Conservation (phyloP, 202 grass and related monocot species). For the Carex arenaria region DNA sequence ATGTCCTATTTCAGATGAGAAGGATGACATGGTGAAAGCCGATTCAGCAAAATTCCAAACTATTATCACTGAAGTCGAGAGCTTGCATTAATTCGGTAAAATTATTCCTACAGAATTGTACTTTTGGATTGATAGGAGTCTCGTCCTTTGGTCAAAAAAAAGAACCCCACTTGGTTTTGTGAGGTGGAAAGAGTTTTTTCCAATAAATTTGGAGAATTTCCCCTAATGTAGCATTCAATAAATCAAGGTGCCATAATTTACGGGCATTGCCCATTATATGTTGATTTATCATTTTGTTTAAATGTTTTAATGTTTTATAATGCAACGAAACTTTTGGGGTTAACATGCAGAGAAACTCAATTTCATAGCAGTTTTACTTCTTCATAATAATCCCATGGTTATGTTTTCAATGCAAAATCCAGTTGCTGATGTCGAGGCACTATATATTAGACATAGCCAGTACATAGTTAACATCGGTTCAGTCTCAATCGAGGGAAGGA, state of each 20-base stretch:
- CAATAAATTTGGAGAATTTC: neutral
- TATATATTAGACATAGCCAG: constrained; percentile 79
- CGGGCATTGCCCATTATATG: neutral
- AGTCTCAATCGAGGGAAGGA: constrained; percentile 77
- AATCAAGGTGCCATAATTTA: neutral
- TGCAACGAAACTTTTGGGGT: neutral
- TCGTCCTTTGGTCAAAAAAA: no score
- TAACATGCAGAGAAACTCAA: neutral
- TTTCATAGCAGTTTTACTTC: neutral
- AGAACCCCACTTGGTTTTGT: neutral
- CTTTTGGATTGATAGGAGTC: no score
- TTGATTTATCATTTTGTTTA: neutral
- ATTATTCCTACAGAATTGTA: neutral
- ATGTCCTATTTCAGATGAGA: constrained; percentile 53
- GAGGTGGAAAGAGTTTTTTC: neutral
- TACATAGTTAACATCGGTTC: constrained; percentile 69
- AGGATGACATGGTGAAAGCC: constrained; percentile 53
- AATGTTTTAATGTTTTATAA: neutral
- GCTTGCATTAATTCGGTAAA: constrained; percentile 72
- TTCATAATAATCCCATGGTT: neutral
- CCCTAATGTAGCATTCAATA: neutral
- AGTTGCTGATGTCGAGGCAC: constrained; percentile 81
- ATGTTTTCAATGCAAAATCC: constrained; percentile 73
- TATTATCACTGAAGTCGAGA: constrained; percentile 82
- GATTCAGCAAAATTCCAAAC: constrained; percentile 64